Conservation (phyloP, 1,284 basidiomycete genomes). For the Microbotryum intermedium region DNA sequence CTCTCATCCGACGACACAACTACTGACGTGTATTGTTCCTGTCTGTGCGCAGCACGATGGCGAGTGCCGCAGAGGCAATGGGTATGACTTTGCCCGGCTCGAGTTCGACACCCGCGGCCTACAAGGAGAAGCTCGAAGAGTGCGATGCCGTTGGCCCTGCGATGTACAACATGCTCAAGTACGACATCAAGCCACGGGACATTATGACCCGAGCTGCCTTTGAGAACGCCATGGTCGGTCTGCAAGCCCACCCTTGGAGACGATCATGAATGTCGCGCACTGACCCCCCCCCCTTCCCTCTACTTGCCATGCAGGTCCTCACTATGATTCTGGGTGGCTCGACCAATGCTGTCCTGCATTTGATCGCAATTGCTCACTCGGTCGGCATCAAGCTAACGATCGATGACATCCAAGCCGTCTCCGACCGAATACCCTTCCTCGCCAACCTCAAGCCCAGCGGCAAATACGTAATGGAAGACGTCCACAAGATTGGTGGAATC, state of each 20-base stretch:
- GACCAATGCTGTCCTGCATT: slow-evolving; percentile 84
- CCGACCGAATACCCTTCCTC: slow-evolving; percentile 75
- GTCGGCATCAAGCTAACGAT: slow-evolving; percentile 71
- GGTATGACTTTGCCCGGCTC: slow-evolving; percentile 88
- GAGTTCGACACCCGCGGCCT: slow-evolving; percentile 70
- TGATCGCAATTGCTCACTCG: slow-evolving; percentile 82
- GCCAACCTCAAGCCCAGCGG: slow-evolving; percentile 85
- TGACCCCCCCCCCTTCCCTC: neutral
- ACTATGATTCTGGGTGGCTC: slow-evolving; percentile 92
- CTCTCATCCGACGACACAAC: slow-evolving; percentile 38
- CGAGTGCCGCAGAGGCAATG: slow-evolving; percentile 69
- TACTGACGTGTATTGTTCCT: neutral
- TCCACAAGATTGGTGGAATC: slow-evolving; percentile 79
- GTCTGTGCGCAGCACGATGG: slow-evolving; percentile 32
- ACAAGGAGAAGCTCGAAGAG: slow-evolving; percentile 74
- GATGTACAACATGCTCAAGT: slow-evolving; percentile 69
- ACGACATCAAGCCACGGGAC: slow-evolving; percentile 83
- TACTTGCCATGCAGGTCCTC: slow-evolving; percentile 39
- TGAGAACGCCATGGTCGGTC: slow-evolving; percentile 83
- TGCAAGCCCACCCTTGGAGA: neutral
- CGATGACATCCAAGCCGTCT: slow-evolving; percentile 78
- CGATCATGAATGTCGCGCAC: neutral
- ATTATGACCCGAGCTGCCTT: slow-evolving; percentile 95
- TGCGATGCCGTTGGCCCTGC: slow-evolving; percentile 74
- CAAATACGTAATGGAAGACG: slow-evolving; percentile 82